Conservation (phyloP, 1,139 yeast genomes). For the Pneumocystis oryctolagi region DNA sequence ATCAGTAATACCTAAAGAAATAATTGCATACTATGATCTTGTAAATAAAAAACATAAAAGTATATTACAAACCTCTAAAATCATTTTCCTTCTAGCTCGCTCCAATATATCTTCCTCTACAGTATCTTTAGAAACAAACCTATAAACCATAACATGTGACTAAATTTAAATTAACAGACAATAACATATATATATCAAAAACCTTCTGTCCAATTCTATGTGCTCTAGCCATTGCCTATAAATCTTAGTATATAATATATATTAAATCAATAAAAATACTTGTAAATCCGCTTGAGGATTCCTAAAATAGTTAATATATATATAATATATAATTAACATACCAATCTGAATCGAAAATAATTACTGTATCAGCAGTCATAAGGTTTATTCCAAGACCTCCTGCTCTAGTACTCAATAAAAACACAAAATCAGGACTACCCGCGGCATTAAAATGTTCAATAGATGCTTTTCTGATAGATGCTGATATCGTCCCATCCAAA, state of each 20-base stretch:
- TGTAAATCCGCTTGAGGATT: slow-evolving; percentile 94
- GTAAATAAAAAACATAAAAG: background rate
- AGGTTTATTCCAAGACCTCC: slow-evolving; percentile 97
- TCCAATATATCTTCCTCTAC: slow-evolving; percentile 95
- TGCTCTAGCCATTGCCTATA: slow-evolving; percentile 94
- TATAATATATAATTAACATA: background rate
- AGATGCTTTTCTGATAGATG: slow-evolving; percentile 81
- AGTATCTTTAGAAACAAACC: slow-evolving; percentile 92
- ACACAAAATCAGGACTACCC: slow-evolving; percentile 82
- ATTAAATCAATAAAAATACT: background rate
- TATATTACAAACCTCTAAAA: slow-evolving; percentile 40
- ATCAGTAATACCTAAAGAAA: slow-evolving; percentile 88
- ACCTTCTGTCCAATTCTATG: slow-evolving; percentile 92
- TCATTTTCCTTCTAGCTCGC: slow-evolving; percentile 95
- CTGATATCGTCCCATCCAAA: slow-evolving; percentile 91
- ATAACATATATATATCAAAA: background rate
- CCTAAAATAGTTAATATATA: background rate
- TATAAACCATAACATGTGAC: slow-evolving; percentile 88
- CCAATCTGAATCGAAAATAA: slow-evolving; percentile 97
- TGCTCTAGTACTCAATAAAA: slow-evolving; percentile 84
- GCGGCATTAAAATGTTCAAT: slow-evolving; percentile 95
- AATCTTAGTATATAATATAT: background rate
- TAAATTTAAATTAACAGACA: background rate
- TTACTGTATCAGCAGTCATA: slow-evolving; percentile 98
- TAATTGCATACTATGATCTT: slow-evolving; percentile 54